Base-by-base conservation (phyloP, 345 rosid species). In the Linum tenue region DNA sequence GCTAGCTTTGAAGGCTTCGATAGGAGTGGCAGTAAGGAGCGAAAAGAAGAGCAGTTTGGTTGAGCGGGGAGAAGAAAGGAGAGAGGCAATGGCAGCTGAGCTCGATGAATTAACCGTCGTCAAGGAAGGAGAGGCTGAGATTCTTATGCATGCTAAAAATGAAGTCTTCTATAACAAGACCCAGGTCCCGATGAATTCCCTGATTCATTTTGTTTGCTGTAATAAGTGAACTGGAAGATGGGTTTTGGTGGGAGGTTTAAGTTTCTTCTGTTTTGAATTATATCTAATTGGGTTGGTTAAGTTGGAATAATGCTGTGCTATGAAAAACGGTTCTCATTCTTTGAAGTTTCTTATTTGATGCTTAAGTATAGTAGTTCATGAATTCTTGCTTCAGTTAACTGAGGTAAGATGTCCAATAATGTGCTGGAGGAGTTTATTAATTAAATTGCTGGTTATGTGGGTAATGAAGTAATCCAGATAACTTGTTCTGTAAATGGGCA, bases 81-180 rank as follows among this genome's bases (percentile, higher is more conserved):
- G 37, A 15, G 39, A 55, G 40, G 57, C 61, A 44, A 50, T 9
- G 50, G 60, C 17, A 7, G 40, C 70, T 74, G 86, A 86, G 81
- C 84, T 88, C 65, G 75, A 78, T 67, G 95, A 84, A 68, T 88
- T 72, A 67, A 86, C 87, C 5, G 79, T 92, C 70, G 73, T 85
- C 71, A 92, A 84, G 73, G 99, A 92, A 83, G 99, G 99, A 48
- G 96, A 90, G 72, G 99, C 97, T 53, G 95, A 94, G 89, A 84
- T 94, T 80, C 95, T 94, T 31, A 83, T 94, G 87, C 97, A 86
- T 74, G 80, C 84, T 51, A 90, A 86, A 69, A 94, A 94, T 38
- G 83, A 90, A 84, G 99, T 94, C 40, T 94, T 94, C 72, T 94
- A 80, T 79, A 94, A 94, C 79, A 94, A 88, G 69, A 86, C 99